phyloP scores from a whole-genome alignment of 148 eudicot species.

The Persicaria tinctoria region DNA sequence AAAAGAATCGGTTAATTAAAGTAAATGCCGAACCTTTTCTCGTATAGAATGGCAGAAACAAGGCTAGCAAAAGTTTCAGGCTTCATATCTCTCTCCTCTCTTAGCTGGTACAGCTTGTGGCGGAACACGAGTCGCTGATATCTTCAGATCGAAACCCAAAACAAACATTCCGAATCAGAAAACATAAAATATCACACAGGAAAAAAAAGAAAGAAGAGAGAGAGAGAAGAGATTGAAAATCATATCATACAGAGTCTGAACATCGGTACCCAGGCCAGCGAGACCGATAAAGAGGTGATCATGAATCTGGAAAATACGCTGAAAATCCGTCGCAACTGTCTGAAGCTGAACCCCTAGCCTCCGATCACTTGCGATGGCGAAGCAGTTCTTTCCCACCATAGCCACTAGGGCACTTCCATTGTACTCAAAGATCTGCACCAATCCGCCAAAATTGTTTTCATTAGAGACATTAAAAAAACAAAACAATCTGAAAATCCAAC shows the following conservation, averaged over 20 bases:
- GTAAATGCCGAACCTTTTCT: slow-evolving; percentile 66
- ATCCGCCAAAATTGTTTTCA: neutral
- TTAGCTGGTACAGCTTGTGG: slow-evolving; percentile 80
- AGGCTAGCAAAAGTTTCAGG: slow-evolving; percentile 97
- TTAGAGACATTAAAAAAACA: neutral
- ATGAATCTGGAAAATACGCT: slow-evolving; percentile 60
- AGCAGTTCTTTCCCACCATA: slow-evolving; percentile 96
- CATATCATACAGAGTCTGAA: slow-evolving; percentile 62
- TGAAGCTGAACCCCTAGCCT: slow-evolving; percentile 91
- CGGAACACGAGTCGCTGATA: slow-evolving; percentile 78
- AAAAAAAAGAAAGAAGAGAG: neutral
- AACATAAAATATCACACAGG: neutral
- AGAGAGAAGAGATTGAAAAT: neutral
- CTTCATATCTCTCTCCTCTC: slow-evolving; percentile 98
- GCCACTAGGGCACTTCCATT: slow-evolving; percentile 95
- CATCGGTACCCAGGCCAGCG: slow-evolving; percentile 77
- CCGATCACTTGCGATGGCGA: slow-evolving; percentile 89
- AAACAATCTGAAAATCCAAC: neutral
- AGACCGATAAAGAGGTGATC: slow-evolving; percentile 83
- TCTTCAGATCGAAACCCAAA: slow-evolving; percentile 29
- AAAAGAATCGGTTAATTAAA: neutral
- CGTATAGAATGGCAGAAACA: slow-evolving; percentile 91
- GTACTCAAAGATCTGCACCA: slow-evolving; percentile 79
- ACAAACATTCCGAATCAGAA: neutral
- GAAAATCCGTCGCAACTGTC: slow-evolving; percentile 89